phyloP scores from a whole-genome alignment of 192 early-diverging fungal species.

The Coemansia sp. region DNA sequence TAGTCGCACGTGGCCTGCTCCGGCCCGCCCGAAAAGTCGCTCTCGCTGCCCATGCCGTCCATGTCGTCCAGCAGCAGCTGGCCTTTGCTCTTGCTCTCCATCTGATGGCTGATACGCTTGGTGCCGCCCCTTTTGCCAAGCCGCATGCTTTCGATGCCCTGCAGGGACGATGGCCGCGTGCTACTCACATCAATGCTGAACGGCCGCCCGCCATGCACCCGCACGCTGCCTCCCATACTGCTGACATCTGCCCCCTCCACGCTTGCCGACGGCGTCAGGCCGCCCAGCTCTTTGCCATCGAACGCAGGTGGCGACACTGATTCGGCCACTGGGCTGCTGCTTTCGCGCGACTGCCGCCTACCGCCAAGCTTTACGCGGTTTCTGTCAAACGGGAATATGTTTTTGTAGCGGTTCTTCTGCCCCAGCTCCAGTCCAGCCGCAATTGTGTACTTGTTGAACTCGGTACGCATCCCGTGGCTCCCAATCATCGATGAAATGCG shows the following conservation, averaged over 20 bases:
- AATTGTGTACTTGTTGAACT: constrained; percentile 66
- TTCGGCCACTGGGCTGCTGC: background rate
- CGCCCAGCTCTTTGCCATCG: background rate
- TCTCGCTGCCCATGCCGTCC: constrained; percentile 10
- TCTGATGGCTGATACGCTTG: constrained; percentile 20
- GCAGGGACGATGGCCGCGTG: constrained; percentile 5
- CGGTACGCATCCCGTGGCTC: constrained; percentile 50
- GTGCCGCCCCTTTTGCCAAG: background rate
- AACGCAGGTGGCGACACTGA: background rate
- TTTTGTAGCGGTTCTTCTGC: constrained; percentile 82
- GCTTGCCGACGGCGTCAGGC: background rate
- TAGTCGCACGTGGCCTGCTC: constrained; percentile 57
- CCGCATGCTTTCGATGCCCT: background rate
- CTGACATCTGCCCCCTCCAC: background rate
- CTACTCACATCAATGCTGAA: constrained; percentile 12
- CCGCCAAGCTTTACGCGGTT: constrained; percentile 55
- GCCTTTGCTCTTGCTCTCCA: constrained; percentile 41
- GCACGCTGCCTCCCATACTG: constrained; percentile 1
- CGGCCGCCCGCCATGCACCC: constrained; percentile 10
- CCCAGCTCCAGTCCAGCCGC: constrained; percentile 65
- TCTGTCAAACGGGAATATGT: constrained; percentile 79
- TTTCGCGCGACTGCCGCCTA: constrained; percentile 24
- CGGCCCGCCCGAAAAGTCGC: background rate
- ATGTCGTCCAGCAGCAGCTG: constrained; percentile 45
- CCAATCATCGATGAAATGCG: constrained; percentile 70